These are phyloP conservation scores for Oryza rufipogon DNA, from an alignment of 176 grass and related monocot genomes.

Conservation along the genomic window DNA sequence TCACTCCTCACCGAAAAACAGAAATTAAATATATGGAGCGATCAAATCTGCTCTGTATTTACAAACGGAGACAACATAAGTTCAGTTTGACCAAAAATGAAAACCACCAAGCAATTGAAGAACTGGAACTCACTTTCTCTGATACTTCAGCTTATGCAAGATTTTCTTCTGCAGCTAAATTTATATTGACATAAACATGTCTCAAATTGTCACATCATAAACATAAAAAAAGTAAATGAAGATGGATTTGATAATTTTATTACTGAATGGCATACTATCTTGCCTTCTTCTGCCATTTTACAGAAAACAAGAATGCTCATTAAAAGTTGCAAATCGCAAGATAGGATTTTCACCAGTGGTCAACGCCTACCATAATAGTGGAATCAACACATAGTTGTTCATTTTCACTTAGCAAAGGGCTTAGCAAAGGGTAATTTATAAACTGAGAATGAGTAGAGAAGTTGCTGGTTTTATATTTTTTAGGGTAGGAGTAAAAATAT, in stretches of 20 bases:
- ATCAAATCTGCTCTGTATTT: constrained; percentile 73
- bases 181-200: constrained; percentile 22
- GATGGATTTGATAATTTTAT: background rate
- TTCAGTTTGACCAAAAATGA: background rate
- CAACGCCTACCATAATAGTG: constrained; percentile 3
- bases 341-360: background rate
- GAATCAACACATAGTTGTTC: background rate
- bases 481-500: constrained; percentile 7
- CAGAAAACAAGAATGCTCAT: background rate
- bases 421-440: background rate
- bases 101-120: background rate
- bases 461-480: background rate
- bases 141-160: constrained; percentile 65
- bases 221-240: constrained; percentile 1
- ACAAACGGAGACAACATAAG: constrained; percentile 10
- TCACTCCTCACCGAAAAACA: constrained; percentile 62
- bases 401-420: background rate
- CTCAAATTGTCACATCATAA: background rate
- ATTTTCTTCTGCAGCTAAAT: constrained; percentile 91
- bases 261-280: background rate
- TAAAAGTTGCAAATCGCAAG: constrained; percentile 23
- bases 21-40: constrained; percentile 76
- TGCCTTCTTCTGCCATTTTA: background rate
- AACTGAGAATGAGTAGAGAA: constrained; percentile 1
- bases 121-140: constrained; percentile 55